Conservation (phyloP, 305 asterid species). For the Withania somnifera region DNA sequence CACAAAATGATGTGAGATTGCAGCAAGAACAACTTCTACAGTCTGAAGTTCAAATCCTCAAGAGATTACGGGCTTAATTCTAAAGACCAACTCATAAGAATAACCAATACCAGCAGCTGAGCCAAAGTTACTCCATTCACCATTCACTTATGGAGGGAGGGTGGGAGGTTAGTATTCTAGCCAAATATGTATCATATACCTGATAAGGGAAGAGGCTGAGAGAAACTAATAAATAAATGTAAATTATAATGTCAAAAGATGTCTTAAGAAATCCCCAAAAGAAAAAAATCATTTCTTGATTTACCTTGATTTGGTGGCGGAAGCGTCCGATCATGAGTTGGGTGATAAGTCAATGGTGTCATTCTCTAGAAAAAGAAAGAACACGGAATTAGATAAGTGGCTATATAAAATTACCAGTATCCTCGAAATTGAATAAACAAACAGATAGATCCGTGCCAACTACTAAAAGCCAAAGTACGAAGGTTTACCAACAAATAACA, state of each 20-base stretch:
- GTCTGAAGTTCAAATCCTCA: background rate
- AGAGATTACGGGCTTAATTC: background rate
- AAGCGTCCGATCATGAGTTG: constrained; percentile 65
- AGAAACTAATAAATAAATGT: background rate
- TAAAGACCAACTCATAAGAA: background rate
- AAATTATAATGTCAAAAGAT: background rate
- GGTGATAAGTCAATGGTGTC: constrained; percentile 53
- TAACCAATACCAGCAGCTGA: background rate
- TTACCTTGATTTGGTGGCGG: constrained; percentile 88
- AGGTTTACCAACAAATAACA: background rate
- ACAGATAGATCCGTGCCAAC: background rate
- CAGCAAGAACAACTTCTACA: background rate
- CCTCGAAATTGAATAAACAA: background rate
- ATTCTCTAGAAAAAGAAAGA: constrained; percentile 33
- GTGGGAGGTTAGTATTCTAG: background rate
- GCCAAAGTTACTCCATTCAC: background rate
- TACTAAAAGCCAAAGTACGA: background rate
- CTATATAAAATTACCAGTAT: background rate
- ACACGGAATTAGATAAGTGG: background rate
- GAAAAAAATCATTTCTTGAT: background rate
- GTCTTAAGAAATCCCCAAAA: background rate
- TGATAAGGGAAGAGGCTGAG: background rate
- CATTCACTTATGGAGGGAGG: background rate
- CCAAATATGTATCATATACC: background rate
- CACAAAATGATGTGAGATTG: background rate